A percentile compares a stretch with the other conserved stretches of the same genome.
Evolutionary conservation across 805 yeast genomes (phyloP).

Genomic region (Pichia ethanolica): DNA sequence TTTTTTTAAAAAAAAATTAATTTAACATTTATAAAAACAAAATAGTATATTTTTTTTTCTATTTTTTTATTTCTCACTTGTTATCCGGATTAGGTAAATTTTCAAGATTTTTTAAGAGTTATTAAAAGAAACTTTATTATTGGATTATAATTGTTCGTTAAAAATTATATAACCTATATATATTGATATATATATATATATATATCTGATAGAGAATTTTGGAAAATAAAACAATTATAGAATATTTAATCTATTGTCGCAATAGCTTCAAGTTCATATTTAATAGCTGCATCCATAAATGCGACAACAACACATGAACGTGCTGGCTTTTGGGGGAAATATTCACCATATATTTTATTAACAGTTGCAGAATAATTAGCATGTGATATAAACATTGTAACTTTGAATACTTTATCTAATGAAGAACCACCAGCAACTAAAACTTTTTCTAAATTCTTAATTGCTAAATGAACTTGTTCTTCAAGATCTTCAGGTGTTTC

Average conservation of each 20-base stretch:
- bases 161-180: no score
- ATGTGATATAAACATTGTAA: conserved; percentile 38
- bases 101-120: no score
- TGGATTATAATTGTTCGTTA: no score
- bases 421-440: conserved; percentile 38
- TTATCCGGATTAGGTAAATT: no score
- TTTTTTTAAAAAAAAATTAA: no score
- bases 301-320: conserved; percentile 45
- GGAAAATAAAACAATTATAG: no score
- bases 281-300: conserved; percentile 40
- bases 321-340: conserved; percentile 43
- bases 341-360: conserved; percentile 38
- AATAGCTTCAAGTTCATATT: conserved; percentile 45
- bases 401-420: conserved; percentile 39
- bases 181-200: no score
- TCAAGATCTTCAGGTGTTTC: conserved; percentile 33
- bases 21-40: no score
- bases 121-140: no score
- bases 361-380: conserved; percentile 34
- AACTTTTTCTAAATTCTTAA: conserved; percentile 34
- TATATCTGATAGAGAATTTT: no score
- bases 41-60: no score
- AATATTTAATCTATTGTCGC: conserved; percentile 9
- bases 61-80: no score
- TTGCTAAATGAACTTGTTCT: conserved; percentile 38